phyloP scores from a whole-genome alignment of 495 filamentous ascomycete species.

The Penicillium paradoxum region DNA sequence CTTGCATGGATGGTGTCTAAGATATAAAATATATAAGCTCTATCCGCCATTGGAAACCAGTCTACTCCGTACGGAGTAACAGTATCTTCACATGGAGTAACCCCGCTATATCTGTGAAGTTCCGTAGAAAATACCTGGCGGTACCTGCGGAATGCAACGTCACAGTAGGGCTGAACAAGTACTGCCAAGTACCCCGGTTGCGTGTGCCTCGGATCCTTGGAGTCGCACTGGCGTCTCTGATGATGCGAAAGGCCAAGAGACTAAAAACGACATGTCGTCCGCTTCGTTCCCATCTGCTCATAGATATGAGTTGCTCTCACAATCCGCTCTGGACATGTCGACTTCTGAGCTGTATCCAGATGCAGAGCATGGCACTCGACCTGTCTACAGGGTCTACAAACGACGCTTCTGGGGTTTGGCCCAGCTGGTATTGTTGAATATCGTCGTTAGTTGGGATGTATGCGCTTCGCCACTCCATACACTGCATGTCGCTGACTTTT shows the following conservation, averaged over 20 bases:
- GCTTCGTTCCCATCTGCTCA: neutral
- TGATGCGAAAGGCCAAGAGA: neutral
- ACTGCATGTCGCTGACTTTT: slow-evolving; percentile 1
- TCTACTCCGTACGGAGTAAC: too few relatives aligned
- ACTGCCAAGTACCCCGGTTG: slow-evolving; percentile 3
- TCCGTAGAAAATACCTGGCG: neutral
- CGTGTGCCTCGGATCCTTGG: slow-evolving; percentile 4
- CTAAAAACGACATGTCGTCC: neutral
- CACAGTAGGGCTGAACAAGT: neutral
- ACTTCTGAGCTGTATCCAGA: slow-evolving; percentile 1
- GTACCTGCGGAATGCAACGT: slow-evolving; percentile 4
- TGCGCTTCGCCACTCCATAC: slow-evolving; percentile 34
- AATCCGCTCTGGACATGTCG: slow-evolving; percentile 1
- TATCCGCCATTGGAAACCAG: too few relatives aligned
- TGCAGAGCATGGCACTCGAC: slow-evolving; percentile 18
- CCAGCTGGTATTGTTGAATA: slow-evolving; percentile 82
- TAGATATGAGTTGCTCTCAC: neutral
- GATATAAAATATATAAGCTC: neutral
- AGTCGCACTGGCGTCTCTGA: neutral
- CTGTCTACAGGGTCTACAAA: slow-evolving; percentile 74
- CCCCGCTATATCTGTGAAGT: neutral
- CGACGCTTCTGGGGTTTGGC: slow-evolving; percentile 82
- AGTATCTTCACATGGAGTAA: neutral
- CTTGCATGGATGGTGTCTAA: neutral
- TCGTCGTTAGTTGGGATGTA: slow-evolving; percentile 94